Conservation (phyloP, 306 rosid species). For the Cicer chorassanicum region DNA sequence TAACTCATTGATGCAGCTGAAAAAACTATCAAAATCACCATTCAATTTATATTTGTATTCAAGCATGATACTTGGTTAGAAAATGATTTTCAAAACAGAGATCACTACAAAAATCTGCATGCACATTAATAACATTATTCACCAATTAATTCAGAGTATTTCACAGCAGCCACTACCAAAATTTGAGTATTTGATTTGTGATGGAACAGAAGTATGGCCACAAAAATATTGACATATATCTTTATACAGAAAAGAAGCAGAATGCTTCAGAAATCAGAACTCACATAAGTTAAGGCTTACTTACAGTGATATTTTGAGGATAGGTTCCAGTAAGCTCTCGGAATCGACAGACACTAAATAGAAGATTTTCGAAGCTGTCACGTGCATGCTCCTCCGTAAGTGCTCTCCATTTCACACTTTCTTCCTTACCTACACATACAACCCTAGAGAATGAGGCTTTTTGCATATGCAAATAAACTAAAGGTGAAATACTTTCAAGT, state of each 20-base stretch:
- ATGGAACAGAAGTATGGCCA: neutral
- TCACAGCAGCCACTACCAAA: conserved; percentile 17
- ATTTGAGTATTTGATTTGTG: neutral
- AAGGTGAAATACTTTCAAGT: conserved; percentile 1
- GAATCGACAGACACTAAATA: conserved; percentile 87
- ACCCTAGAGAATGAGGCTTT: conserved; percentile 3
- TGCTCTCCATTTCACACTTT: conserved; percentile 72
- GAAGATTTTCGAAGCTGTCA: conserved; percentile 96
- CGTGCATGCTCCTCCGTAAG: conserved; percentile 97
- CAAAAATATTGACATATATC: neutral
- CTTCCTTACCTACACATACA: conserved; percentile 61
- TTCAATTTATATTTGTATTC: conserved; percentile 19
- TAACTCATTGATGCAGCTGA: conserved; percentile 23
- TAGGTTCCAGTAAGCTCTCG: conserved; percentile 88
- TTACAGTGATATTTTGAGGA: conserved; percentile 85
- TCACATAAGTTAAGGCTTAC: conserved; percentile 40
- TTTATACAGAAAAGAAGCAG: conserved; percentile 28
- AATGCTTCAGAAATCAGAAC: neutral
- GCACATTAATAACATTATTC: neutral
- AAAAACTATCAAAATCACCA: conserved; percentile 1
- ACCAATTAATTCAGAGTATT: conserved; percentile 1
- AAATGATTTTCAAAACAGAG: neutral
- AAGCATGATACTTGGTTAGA: conserved; percentile 6
- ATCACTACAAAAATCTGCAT: neutral
- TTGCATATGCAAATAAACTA: conserved; percentile 33